These are phyloP conservation scores for Lantana camara DNA, from an alignment of 257 asterid species.

Conservation along the genomic window DNA sequence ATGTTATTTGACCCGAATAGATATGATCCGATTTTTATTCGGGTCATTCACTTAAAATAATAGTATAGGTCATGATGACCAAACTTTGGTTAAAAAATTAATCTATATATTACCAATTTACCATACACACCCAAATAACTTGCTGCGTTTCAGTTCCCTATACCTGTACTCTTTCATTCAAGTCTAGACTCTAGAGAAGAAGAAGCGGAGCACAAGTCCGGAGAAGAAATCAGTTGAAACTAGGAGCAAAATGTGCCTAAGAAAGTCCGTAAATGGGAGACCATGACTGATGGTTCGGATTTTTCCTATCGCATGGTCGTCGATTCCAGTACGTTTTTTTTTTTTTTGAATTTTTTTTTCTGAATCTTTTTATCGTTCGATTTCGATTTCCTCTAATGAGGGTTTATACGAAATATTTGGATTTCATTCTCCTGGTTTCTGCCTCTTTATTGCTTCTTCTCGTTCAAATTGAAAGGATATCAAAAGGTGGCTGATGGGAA, in stretches of 20 bases:
- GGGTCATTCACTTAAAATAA: too few species aligned
- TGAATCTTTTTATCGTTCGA: neutral
- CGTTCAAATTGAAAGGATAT: constrained; percentile 56
- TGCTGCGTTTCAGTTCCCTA: too few species aligned
- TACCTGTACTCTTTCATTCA: too few species aligned
- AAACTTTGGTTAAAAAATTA: too few species aligned
- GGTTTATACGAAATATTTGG: too few species aligned
- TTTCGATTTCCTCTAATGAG: too few species aligned
- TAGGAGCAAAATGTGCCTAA: constrained; percentile 47
- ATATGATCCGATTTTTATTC: too few species aligned
- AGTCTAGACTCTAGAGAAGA: neutral
- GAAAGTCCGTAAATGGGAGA: constrained; percentile 60
- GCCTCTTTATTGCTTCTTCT: neutral
- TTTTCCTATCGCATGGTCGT: constrained; percentile 96
- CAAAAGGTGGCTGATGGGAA: constrained; percentile 72
- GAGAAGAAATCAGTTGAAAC: neutral
- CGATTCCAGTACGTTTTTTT: constrained; percentile 61
- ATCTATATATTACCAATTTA: too few species aligned
- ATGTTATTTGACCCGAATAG: too few species aligned
- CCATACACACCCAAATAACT: too few species aligned
- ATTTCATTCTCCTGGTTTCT: neutral
- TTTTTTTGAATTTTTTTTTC: neutral
- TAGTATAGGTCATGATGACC: too few species aligned
- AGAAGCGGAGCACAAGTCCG: neutral
- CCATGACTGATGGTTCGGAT: constrained; percentile 93